phyloP scores from a whole-genome alignment of 179 eudicot genomes.

The Patellifolia procumbens region DNA sequence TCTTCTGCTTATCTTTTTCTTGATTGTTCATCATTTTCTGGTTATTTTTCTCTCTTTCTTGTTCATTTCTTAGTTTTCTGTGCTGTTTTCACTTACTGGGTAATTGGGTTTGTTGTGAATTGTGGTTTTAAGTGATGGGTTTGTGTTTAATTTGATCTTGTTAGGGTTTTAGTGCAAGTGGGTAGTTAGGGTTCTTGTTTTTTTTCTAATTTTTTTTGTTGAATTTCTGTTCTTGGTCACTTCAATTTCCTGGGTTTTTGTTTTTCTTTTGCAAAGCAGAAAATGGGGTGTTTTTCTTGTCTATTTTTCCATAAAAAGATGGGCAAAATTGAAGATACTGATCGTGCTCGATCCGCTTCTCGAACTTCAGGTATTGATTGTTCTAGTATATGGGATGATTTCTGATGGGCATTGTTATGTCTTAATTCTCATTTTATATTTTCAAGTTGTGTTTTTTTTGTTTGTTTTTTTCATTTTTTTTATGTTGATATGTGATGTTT shows the following conservation, averaged over 20 bases:
- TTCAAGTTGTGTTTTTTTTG: neutral
- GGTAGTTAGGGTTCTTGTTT: conserved; percentile 11
- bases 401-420: neutral
- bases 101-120: neutral
- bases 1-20: conserved; percentile 22
- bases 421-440: neutral
- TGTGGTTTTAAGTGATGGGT: conserved; percentile 2
- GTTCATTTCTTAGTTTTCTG: neutral
- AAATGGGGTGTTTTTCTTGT: conserved; percentile 50
- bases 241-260: neutral
- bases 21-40: conserved; percentile 15
- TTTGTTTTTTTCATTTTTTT: neutral
- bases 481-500: neutral
- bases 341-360: conserved; percentile 51
- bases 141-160: conserved; percentile 6
- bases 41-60: conserved; percentile 1
- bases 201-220: neutral
- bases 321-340: conserved; percentile 45
- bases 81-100: conserved; percentile 17
- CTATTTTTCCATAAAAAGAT: conserved; percentile 32
- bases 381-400: neutral
- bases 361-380: conserved; percentile 38
- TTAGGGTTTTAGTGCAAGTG: conserved; percentile 16
- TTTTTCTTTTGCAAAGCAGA: neutral
- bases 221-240: neutral